phyloP scores from a whole-genome alignment of 2,329 filamentous ascomycete species.

The Cladosporium sp. region DNA sequence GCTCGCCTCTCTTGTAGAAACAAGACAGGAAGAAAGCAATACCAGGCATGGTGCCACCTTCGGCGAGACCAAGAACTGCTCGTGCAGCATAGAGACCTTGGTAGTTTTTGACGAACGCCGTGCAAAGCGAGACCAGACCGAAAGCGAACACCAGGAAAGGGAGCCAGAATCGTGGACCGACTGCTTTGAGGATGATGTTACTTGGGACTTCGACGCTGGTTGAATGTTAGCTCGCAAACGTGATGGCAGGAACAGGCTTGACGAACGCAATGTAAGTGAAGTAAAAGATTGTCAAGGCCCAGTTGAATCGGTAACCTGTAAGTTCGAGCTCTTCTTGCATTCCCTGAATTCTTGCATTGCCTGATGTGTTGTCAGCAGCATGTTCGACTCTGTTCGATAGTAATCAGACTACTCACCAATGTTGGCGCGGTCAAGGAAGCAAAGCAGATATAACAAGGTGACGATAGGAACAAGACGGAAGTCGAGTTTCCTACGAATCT shows the following conservation, averaged over 20 bases:
- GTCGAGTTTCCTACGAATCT: conserved; percentile 51
- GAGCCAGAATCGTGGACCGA: conserved; percentile 40
- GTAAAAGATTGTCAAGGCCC: conserved; percentile 36
- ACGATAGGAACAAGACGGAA: conserved; percentile 56
- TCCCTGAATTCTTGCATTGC: conserved; percentile 26
- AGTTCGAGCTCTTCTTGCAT: conserved; percentile 40
- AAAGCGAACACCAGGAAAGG: conserved; percentile 53
- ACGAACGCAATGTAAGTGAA: conserved; percentile 31
- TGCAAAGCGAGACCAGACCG: conserved; percentile 47
- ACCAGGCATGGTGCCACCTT: conserved; percentile 58
- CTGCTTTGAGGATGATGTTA: conserved; percentile 35
- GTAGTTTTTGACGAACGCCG: conserved; percentile 18
- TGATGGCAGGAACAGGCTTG: not conserved
- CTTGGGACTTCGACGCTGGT: conserved; percentile 32
- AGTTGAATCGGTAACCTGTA: conserved; percentile 30
- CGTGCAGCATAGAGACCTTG: conserved; percentile 21
- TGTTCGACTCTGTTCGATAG: not conserved
- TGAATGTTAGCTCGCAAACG: not conserved
- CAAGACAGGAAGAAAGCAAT: conserved; percentile 33
- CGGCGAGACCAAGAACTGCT: conserved; percentile 64
- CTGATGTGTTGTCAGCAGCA: not conserved
- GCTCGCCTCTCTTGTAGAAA: conserved; percentile 22
- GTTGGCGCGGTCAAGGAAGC: conserved; percentile 50
- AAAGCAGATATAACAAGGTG: conserved; percentile 54
- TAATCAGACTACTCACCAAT: conserved; percentile 26